These are phyloP conservation scores for Somion occarium DNA, from an alignment of 1,284 basidiomycete genomes.

Conservation along the genomic window DNA sequence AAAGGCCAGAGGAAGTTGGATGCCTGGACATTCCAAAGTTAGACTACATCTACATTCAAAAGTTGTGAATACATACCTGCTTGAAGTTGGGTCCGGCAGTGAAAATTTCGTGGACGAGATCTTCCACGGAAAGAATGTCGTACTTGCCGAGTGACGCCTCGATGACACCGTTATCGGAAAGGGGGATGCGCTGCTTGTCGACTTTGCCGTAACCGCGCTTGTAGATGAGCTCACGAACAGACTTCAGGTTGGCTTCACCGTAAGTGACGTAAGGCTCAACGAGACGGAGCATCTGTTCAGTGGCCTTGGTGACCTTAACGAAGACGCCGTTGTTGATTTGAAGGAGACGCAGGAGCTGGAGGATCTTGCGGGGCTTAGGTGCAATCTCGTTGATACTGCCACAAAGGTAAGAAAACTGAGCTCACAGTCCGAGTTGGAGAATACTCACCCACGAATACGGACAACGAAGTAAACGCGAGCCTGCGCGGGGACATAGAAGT, in stretches of 20 bases:
- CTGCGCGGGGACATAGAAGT: slow-evolving; percentile 97
- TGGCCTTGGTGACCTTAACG: slow-evolving; percentile 95
- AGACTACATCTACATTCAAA: not conserved
- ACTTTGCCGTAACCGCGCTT: slow-evolving; percentile 99
- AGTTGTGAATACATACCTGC: slow-evolving; percentile 62
- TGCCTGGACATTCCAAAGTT: too few relatives aligned
- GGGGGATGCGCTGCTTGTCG: slow-evolving; percentile 95
- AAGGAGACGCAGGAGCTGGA: slow-evolving; percentile 96
- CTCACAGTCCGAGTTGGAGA: not conserved
- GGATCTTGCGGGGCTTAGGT: slow-evolving; percentile 98
- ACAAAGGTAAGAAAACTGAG: slow-evolving; percentile 1
- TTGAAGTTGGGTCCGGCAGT: slow-evolving; percentile 99
- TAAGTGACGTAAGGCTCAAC: slow-evolving; percentile 98
- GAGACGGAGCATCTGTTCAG: slow-evolving; percentile 96
- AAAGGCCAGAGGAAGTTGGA: slow-evolving; percentile 99
- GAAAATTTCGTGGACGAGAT: slow-evolving; percentile 96
- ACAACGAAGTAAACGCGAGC: slow-evolving; percentile 98
- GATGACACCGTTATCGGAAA: slow-evolving; percentile 92
- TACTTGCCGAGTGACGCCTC: slow-evolving; percentile 91
- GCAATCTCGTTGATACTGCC: slow-evolving; percentile 98
- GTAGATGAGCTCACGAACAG: slow-evolving; percentile 97
- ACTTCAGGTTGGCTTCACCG: slow-evolving; percentile 95
- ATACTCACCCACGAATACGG: slow-evolving; percentile 86
- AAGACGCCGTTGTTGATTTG: slow-evolving; percentile 99
- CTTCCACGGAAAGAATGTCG: slow-evolving; percentile 97